Percentiles rank a stretch among this genome's conserved stretches.
These are phyloP conservation scores for Salix dunnii DNA, from an alignment of 345 rosid genomes.

Conservation along the genomic window DNA sequence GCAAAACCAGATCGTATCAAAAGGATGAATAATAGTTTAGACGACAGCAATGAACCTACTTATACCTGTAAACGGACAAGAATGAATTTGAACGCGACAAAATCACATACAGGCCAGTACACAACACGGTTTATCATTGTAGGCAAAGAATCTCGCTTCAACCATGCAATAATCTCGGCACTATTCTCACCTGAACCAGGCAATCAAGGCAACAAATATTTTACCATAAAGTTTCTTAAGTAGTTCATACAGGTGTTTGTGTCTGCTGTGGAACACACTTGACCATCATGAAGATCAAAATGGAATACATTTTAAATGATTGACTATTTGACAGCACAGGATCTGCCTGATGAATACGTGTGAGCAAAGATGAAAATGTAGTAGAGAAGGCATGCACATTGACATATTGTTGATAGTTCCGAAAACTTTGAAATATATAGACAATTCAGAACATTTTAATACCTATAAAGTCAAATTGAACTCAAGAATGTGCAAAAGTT, in stretches of 20 bases:
- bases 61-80: constrained; percentile 88
- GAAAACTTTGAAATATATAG: not conserved
- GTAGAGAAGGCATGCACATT: not conserved
- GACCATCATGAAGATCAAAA: not conserved
- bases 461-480: not conserved
- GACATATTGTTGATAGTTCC: not conserved
- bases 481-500: not conserved
- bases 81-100: constrained; percentile 69
- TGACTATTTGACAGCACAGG: not conserved
- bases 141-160: constrained; percentile 72
- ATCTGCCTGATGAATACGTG: not conserved
- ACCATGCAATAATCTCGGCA: constrained; percentile 55
- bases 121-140: constrained; percentile 62
- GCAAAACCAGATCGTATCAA: not conserved
- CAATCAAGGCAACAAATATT: constrained; percentile 14
- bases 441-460: not conserved
- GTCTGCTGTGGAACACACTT: not conserved
- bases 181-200: constrained; percentile 57
- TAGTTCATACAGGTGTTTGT: not conserved
- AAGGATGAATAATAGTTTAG: not conserved
- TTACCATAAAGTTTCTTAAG: not conserved
- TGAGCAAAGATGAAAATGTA: not conserved
- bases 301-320: not conserved
- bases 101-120: constrained; percentile 94
- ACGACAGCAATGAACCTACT: not conserved